Conservation (phyloP, 805 yeast genomes). For the Kockiozyma suomiensis region DNA sequence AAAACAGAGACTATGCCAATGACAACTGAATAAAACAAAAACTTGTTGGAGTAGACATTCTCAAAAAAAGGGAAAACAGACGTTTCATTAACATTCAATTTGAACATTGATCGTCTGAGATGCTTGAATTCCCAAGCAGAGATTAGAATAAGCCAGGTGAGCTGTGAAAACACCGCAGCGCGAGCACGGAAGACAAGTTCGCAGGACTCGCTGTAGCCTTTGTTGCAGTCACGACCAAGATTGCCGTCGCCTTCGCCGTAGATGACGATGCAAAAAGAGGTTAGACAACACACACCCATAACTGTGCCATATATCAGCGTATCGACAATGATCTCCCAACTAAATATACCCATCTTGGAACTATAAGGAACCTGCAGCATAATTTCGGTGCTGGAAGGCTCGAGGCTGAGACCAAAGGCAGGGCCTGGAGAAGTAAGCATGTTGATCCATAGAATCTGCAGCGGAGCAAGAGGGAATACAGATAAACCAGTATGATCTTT, state of each 20-base stretch:
- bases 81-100: conserved; percentile 55
- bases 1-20: conserved; percentile 70
- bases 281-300: conserved; percentile 72
- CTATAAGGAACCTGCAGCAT: conserved; percentile 68
- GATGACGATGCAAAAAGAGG: conserved; percentile 64
- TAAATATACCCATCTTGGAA: conserved; percentile 58
- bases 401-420: conserved; percentile 79
- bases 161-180: conserved; percentile 73
- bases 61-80: conserved; percentile 59
- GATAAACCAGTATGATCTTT: conserved; percentile 63
- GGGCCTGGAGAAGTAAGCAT: conserved; percentile 81
- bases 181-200: conserved; percentile 70
- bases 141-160: conserved; percentile 84
- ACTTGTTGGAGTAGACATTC: conserved; percentile 73
- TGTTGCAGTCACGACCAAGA: conserved; percentile 68
- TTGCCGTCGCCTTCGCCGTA: conserved; percentile 68
- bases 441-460: conserved; percentile 77
- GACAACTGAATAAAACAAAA: conserved; percentile 78
- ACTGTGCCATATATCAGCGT: conserved; percentile 72
- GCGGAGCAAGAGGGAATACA: conserved; percentile 81
- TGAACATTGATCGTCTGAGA: conserved; percentile 66
- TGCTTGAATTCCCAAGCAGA: conserved; percentile 86
- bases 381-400: conserved; percentile 63
- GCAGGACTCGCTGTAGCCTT: conserved; percentile 52
- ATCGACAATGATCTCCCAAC: conserved; percentile 67